Conservation (phyloP, 331 rosid genomes). For the Pyracantha coccinea region DNA sequence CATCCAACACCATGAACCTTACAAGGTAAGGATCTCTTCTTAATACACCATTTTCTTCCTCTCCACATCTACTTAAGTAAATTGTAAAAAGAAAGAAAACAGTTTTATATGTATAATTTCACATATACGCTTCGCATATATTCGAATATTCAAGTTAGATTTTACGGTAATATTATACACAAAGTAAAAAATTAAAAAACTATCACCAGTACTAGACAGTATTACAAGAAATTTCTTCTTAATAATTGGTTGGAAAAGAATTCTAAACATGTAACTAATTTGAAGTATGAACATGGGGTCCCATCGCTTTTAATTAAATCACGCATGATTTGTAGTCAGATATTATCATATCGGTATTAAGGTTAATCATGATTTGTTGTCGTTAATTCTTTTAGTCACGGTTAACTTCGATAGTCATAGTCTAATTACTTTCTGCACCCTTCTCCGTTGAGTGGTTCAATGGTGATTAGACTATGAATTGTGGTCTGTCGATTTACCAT, state of each 20-base stretch:
- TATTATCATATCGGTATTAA: too few species aligned
- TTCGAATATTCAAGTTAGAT: too few species aligned
- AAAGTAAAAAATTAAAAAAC: background rate
- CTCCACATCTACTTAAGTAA: background rate
- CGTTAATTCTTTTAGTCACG: background rate
- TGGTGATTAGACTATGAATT: background rate
- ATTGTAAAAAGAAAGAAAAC: background rate
- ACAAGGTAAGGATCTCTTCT: background rate
- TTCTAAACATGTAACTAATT: background rate
- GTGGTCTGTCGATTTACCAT: background rate
- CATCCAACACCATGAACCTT: background rate
- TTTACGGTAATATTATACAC: background rate
- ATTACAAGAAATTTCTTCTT: background rate
- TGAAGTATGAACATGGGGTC: background rate
- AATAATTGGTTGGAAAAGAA: background rate
- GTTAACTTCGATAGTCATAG: background rate
- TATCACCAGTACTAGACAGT: background rate
- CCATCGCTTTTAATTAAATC: background rate
- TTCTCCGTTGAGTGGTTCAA: background rate
- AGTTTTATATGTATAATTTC: background rate
- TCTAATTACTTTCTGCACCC: too few species aligned
- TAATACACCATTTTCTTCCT: background rate
- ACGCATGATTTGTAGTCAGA: background rate
- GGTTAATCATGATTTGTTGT: too few species aligned
- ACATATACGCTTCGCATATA: too few species aligned